Percentiles rank a stretch among this genome's conserved stretches.
Conservation (phyloP, 768 basidiomycete species). For the Collybia nuda region DNA sequence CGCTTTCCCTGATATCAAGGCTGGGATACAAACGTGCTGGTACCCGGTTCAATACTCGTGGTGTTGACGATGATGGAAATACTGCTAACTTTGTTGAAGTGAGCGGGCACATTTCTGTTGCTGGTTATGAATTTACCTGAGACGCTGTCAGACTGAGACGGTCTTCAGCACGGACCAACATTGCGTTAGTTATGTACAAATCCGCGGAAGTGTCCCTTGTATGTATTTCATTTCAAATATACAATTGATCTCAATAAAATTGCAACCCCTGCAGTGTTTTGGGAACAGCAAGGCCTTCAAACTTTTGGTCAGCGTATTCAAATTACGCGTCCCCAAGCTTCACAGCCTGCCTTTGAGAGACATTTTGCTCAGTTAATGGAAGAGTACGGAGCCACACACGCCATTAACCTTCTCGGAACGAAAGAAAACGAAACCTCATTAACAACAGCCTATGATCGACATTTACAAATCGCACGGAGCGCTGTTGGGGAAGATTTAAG, state of each 20-base stretch:
- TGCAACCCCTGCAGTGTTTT: slow-evolving; percentile 73
- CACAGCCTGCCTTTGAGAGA: slow-evolving; percentile 95
- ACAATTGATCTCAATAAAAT: slow-evolving; percentile 12
- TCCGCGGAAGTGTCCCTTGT: slow-evolving; percentile 95
- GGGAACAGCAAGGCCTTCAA: slow-evolving; percentile 97
- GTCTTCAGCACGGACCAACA: slow-evolving; percentile 85
- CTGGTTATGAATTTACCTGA: slow-evolving; percentile 10
- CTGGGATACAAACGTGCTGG: slow-evolving; percentile 95
- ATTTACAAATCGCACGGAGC: slow-evolving; percentile 65
- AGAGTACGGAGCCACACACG: slow-evolving; percentile 83
- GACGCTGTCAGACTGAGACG: slow-evolving; percentile 72
- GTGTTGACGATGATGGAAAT: slow-evolving; percentile 93
- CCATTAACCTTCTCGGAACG: slow-evolving; percentile 86
- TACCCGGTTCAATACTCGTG: slow-evolving; percentile 95
- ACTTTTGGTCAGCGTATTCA: slow-evolving; percentile 95
- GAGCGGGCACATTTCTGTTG: slow-evolving; percentile 16
- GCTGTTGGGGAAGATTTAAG: slow-evolving; percentile 67
- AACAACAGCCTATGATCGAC: slow-evolving; percentile 79
- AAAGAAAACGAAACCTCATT: slow-evolving; percentile 91
- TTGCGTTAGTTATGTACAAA: slow-evolving; percentile 90
- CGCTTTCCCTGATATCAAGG: slow-evolving; percentile 80
- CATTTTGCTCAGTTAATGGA: slow-evolving; percentile 87
- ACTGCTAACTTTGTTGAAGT: slow-evolving; percentile 97
- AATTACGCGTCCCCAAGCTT: slow-evolving; percentile 92
- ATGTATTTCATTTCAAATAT: slow-evolving; percentile 35